Base-by-base conservation (phyloP, 805 yeast genomes). In the Barnettozyma vustinii region DNA sequence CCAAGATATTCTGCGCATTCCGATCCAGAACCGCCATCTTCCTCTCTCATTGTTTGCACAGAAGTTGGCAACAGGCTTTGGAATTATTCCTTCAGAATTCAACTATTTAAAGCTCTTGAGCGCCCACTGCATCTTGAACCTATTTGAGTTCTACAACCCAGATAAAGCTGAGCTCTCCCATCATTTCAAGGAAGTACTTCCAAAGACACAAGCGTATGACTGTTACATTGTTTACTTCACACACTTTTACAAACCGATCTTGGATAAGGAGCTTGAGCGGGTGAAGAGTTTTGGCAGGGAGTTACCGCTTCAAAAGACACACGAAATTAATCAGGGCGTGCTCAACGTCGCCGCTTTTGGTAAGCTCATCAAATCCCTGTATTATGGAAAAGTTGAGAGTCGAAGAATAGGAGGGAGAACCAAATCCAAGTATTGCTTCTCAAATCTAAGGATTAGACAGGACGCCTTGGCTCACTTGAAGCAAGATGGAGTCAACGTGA, bases 391-490 rank as follows among this genome's bases (percentile, higher is more conserved):
- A 47, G 70, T 87, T 52, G 80, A 81, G 27, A 85, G 94, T 0
- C 75, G 95, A 54, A 74, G 97, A 47, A 70, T 89, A 46, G 97
- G 97, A 2, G 79, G 83, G 63, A 73, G 96, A 44, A 91, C 91
- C 2, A 85, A 83, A 59, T 81, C 92, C 19, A 84, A 84, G 61
- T 90, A 90, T 65, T 95, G 88, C 63, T 89, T 87, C 60, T 6
- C 42, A 1, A 47, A 51, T 13, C 20, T 57, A 5, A 10, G 46
- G 8, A 18, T 54, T 13, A 47, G 30, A 19, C 21, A 20, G 4
- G 15, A 19, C 12, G 44, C 42, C 5, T 19, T 40, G 36, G 40
- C 18, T 8, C 23, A 33, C 2, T 16, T 46, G 27, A 46, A 36
- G 21, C 20, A 23, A 4, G 33, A 33, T 21, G 48, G 48, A 4